Conservation (phyloP, 164 flowering plant species). For the Piper betle region DNA sequence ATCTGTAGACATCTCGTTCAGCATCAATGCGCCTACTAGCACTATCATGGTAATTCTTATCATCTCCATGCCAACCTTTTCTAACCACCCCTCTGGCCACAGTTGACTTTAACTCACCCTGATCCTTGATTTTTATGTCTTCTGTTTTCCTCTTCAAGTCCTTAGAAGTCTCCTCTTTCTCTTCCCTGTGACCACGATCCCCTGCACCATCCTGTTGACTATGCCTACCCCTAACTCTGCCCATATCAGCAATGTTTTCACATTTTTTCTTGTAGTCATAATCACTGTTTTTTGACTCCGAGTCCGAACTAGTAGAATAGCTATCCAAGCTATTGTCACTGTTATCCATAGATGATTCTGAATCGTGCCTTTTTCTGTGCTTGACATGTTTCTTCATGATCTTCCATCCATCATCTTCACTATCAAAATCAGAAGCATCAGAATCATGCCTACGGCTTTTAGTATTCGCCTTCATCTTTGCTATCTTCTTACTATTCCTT, state of each 20-base stretch:
- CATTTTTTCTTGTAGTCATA: constrained; percentile 2
- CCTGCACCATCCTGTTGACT: not conserved
- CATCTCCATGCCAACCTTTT: constrained; percentile 1
- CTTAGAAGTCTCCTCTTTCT: not conserved
- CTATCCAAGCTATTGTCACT: constrained; percentile 7
- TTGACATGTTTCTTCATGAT: too few relatives aligned
- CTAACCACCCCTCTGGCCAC: constrained; percentile 5
- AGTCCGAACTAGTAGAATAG: constrained; percentile 4
- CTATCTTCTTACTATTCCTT: too few relatives aligned
- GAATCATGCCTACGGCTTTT: too few relatives aligned
- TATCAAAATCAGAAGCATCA: too few relatives aligned
- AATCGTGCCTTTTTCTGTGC: too few relatives aligned
- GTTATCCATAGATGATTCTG: too few relatives aligned
- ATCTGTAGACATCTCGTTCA: not conserved
- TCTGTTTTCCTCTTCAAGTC: constrained; percentile 20
- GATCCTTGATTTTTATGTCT: constrained; percentile 11
- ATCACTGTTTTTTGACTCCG: constrained; percentile 12
- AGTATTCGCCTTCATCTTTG: too few relatives aligned
- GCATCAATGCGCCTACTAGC: constrained; percentile 5
- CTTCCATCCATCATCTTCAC: too few relatives aligned
- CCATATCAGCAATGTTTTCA: constrained; percentile 1
- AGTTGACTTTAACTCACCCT: constrained; percentile 16
- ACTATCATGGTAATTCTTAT: constrained; percentile 2
- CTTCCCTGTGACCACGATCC: constrained; percentile 1
- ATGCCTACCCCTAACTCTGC: not conserved